phyloP scores from a whole-genome alignment of 768 basidiomycete genomes.

The Postia placenta region DNA sequence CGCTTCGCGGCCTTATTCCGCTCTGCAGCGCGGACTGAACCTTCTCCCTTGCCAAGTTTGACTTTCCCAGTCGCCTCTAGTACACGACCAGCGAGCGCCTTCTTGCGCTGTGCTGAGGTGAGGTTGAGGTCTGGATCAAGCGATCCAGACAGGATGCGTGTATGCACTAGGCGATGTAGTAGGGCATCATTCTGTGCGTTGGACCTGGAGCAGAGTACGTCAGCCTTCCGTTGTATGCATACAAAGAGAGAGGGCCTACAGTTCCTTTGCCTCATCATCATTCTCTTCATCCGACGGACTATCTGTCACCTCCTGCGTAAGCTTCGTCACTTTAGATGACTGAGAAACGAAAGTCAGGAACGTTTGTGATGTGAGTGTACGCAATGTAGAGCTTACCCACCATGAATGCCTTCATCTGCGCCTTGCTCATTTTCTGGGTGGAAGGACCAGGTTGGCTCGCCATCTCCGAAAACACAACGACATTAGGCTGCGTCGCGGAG shows the following conservation, averaged over 20 bases:
- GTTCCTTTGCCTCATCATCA: constrained; percentile 46
- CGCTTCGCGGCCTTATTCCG: constrained; percentile 65
- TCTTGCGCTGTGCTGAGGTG: constrained; percentile 61
- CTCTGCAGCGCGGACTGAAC: constrained; percentile 50
- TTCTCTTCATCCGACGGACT: constrained; percentile 19
- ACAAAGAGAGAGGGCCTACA: constrained; percentile 32
- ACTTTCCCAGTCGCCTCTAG: constrained; percentile 63
- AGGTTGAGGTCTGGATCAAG: constrained; percentile 54
- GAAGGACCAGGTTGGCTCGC: constrained; percentile 20
- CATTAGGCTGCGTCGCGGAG: constrained; percentile 26
- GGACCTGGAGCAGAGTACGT: constrained; percentile 38
- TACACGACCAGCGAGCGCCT: constrained; percentile 72
- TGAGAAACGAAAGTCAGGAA: constrained; percentile 21
- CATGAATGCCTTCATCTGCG: constrained; percentile 69
- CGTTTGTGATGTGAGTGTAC: background rate
- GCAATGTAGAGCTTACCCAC: constrained; percentile 31
- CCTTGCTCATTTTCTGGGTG: constrained; percentile 25
- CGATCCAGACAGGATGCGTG: constrained; percentile 71
- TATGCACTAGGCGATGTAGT: constrained; percentile 76
- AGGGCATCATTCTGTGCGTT: constrained; percentile 74
- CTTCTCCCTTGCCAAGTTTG: constrained; percentile 74
- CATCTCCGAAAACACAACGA: constrained; percentile 53
- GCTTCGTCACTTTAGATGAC: constrained; percentile 74
- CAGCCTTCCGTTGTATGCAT: background rate
- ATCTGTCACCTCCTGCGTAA: constrained; percentile 33